Conservation (phyloP, 306 rosid species). For the Trifolium subterraneum region DNA sequence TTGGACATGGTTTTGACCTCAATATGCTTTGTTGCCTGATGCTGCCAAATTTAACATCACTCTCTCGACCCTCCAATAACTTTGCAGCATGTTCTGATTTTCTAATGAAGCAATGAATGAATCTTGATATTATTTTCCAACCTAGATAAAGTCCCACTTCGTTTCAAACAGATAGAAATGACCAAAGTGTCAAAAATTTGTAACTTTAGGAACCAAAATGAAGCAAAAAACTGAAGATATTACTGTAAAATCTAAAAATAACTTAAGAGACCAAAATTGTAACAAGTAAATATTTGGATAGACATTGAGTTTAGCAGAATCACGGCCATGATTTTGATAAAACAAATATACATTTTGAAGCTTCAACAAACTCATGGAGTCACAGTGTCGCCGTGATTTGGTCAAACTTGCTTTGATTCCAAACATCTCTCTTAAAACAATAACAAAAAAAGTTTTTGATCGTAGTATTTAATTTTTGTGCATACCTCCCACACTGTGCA, state of each 20-base stretch:
- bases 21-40: conserved; percentile 43
- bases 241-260: too few relatives aligned
- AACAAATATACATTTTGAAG: too few relatives aligned
- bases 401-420: not conserved
- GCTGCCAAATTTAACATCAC: conserved; percentile 45
- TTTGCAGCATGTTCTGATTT: conserved; percentile 34
- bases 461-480: not conserved
- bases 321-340: not conserved
- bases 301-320: not conserved
- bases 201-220: too few relatives aligned
- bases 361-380: not conserved
- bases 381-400: not conserved
- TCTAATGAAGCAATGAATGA: conserved; percentile 43
- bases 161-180: conserved; percentile 33
- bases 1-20: conserved; percentile 47
- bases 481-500: conserved; percentile 97
- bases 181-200: not conserved
- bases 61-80: conserved; percentile 32
- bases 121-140: conserved; percentile 35
- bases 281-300: not conserved
- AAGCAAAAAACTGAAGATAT: too few relatives aligned
- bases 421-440: not conserved
- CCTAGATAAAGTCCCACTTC: conserved; percentile 43
- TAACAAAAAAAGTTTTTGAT: not conserved
- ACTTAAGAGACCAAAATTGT: not conserved